A percentile compares a stretch with the other conserved stretches of the same genome.
Evolutionary conservation across 2,329 filamentous ascomycete species (phyloP).

Genomic region (Talaromyces sp.): DNA sequence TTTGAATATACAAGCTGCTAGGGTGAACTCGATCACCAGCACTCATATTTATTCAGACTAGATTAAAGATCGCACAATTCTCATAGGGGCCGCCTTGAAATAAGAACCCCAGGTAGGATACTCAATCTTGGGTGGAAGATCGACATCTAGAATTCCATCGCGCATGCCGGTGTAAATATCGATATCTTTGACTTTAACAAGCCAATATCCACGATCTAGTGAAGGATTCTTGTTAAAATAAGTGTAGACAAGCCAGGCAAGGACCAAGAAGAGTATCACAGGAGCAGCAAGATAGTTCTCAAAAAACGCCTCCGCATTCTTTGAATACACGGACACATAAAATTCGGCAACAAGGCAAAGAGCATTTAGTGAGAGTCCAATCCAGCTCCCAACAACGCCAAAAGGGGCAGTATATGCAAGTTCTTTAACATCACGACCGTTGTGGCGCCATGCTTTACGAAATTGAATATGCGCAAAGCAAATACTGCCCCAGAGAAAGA

Average conservation of each 20-base stretch:
- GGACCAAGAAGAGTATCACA: conserved; percentile 40
- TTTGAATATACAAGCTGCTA: too few relatives aligned
- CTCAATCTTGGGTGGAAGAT: conserved; percentile 23
- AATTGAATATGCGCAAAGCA: conserved; percentile 70
- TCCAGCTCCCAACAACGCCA: conserved; percentile 64
- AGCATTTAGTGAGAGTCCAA: conserved; percentile 61
- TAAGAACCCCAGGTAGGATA: conserved; percentile 27
- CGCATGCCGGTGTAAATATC: conserved; percentile 24
- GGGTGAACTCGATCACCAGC: too few relatives aligned
- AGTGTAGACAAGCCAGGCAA: conserved; percentile 30
- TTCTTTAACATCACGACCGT: conserved; percentile 65
- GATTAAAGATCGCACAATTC: conserved; percentile 20
- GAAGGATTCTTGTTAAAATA: conserved; percentile 20
- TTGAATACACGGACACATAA: conserved; percentile 32
- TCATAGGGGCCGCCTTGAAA: conserved; percentile 24
- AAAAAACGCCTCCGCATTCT: conserved; percentile 50
- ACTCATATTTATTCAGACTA: background rate
- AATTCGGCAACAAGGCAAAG: conserved; percentile 57
- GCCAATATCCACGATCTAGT: conserved; percentile 25
- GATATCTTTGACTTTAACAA: conserved; percentile 21
- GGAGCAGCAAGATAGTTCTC: conserved; percentile 46
- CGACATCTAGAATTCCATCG: conserved; percentile 24
- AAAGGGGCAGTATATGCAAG: conserved; percentile 64
- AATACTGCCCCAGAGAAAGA: conserved; percentile 69
- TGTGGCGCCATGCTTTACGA: conserved; percentile 60